Base-by-base conservation (phyloP, 768 basidiomycete species). In the Suillus decipiens region DNA sequence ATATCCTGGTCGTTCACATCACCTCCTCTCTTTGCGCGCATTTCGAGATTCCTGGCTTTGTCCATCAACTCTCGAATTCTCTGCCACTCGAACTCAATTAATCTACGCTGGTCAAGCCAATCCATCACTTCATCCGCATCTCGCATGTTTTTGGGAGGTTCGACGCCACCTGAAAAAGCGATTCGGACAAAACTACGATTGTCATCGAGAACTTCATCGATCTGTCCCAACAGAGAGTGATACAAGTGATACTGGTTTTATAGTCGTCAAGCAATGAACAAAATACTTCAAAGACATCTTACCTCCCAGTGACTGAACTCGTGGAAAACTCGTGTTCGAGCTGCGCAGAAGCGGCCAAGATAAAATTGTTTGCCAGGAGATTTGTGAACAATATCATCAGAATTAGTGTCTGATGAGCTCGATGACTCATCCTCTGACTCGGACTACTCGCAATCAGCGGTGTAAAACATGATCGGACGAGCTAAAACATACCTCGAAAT, bases 301-400 rank as follows among this genome's bases (percentile, higher is more conserved):
- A 92, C 92, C 86, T 93, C 92, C 92, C 92, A 95, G 69, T 95
- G 92, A 22, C 81, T 83, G 69, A 93, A 87, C 60, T 81, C 74
- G 69, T 94, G 92, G 68, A 84, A 95, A 19, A 87, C 84, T 59
- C 73, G 76, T 3, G 88, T 87, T 59, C 92, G 82, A 55, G 77
- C 77, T 3, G 89, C 92, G 71, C 92, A 95, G 70, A 92, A 93
- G 39, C 89, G 84, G n/a, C 92, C 92, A 5, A 94, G 80, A 67
- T 87, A 75, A 67, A 88, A 87, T 66, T 84, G 81, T 61, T 60
- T 70, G 37, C 62, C 47, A 11, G 61, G 54, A 41, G 58, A 54
- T 9, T 70, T 39, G 62, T 28, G 57, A 57, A 37, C 22, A 19
- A 43, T 53, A 41, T 67, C 69, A 9, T 70, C 68, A 9, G 66